Percentiles rank a stretch among this genome's conserved stretches.
Conservation (phyloP, 1,139 yeast species). For the Wickerhamomyces sp. region DNA sequence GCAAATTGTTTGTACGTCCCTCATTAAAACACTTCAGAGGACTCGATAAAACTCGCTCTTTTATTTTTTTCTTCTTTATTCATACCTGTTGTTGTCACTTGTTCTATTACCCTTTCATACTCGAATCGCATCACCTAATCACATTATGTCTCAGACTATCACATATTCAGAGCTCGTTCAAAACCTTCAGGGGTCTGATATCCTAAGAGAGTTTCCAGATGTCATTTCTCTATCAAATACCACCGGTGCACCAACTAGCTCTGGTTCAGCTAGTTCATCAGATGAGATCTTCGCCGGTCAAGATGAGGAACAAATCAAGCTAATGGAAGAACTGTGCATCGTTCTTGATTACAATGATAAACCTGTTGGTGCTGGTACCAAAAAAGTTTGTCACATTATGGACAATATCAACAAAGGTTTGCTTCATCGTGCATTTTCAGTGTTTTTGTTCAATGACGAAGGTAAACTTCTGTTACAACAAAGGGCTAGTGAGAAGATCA, state of each 20-base stretch:
- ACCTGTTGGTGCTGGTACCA: constrained; percentile 92
- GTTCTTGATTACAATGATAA: constrained; percentile 82
- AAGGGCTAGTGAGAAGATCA: constrained; percentile 93
- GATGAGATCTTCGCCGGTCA: constrained; percentile 65
- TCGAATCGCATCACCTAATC: neutral
- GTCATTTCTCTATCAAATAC: constrained; percentile 38
- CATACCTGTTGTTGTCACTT: neutral
- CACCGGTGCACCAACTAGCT: constrained; percentile 23
- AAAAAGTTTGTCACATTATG: constrained; percentile 90
- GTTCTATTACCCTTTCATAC: neutral
- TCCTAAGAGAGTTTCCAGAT: constrained; percentile 58
- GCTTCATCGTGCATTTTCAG: constrained; percentile 93
- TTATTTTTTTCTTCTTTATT: neutral
- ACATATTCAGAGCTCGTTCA: constrained; percentile 50
- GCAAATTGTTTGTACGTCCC: too few species aligned
- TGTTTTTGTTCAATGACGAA: constrained; percentile 77
- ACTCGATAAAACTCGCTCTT: too few species aligned
- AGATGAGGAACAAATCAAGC: constrained; percentile 86
- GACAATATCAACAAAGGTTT: constrained; percentile 78
- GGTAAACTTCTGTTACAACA: constrained; percentile 81
- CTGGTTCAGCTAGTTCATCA: constrained; percentile 24
- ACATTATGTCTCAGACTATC: constrained; percentile 6
- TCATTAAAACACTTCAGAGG: too few species aligned
- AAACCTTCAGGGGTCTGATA: constrained; percentile 41
- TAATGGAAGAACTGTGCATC: constrained; percentile 96